A percentile compares a stretch with the other conserved stretches of the same genome.
These are phyloP conservation scores for Handroanthus guayacan DNA, from an alignment of 257 asterid genomes.

Conservation along the genomic window DNA sequence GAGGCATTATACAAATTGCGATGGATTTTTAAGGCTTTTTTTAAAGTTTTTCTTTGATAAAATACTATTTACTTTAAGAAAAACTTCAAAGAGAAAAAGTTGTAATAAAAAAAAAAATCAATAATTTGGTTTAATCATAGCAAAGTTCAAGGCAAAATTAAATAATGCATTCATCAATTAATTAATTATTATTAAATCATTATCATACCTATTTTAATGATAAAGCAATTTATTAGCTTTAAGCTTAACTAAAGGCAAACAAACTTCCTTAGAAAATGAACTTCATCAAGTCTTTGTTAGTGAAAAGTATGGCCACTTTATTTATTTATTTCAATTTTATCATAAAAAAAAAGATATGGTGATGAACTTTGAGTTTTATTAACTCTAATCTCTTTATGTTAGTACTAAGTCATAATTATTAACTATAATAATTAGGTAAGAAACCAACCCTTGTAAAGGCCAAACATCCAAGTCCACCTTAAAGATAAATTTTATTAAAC, in stretches of 20 bases:
- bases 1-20: too few species aligned
- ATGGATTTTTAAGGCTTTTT: too few species aligned
- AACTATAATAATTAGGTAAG: not conserved
- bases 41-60: too few species aligned
- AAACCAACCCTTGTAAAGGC: conserved; percentile 8
- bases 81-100: too few species aligned
- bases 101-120: too few species aligned
- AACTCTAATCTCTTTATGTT: conserved; percentile 32
- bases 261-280: conserved; percentile 13
- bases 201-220: not conserved
- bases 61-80: too few species aligned
- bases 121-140: too few species aligned
- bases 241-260: conserved; percentile 34
- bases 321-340: not conserved
- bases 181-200: not conserved
- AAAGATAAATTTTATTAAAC: not conserved
- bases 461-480: conserved; percentile 21
- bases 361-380: conserved; percentile 43
- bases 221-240: conserved; percentile 29
- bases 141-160: not conserved
- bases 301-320: conserved; percentile 26
- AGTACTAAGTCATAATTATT: conserved; percentile 33
- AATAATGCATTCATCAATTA: not conserved
- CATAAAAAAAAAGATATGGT: conserved; percentile 16
- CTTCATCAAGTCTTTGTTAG: conserved; percentile 15